Conservation (phyloP, 495 filamentous ascomycete genomes). For the Penicillium egyptiacum region DNA sequence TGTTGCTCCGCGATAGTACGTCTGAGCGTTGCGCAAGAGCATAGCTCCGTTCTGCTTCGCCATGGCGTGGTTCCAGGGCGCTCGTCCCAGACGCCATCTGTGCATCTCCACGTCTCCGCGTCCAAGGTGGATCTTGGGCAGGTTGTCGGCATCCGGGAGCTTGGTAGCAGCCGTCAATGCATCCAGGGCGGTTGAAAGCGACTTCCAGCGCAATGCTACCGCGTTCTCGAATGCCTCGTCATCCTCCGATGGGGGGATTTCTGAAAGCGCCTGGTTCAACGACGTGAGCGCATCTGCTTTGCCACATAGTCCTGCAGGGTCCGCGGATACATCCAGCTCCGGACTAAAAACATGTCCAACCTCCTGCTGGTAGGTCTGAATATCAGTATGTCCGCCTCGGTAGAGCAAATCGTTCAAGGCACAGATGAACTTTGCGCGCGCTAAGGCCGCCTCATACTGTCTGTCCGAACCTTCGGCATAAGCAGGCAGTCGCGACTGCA, state of each 20-base stretch:
- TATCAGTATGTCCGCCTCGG: slow-evolving; percentile 45
- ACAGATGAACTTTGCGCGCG: slow-evolving; percentile 52
- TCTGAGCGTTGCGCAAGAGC: slow-evolving; percentile 61
- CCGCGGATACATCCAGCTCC: slow-evolving; percentile 40
- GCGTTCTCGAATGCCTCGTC: slow-evolving; percentile 29
- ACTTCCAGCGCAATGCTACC: slow-evolving; percentile 47
- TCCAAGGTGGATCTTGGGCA: slow-evolving; percentile 59
- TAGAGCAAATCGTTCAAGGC: slow-evolving; percentile 58
- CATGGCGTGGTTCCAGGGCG: slow-evolving; percentile 45
- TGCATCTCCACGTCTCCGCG: slow-evolving; percentile 64
- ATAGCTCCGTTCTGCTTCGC: slow-evolving; percentile 49
- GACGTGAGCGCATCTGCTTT: slow-evolving; percentile 60
- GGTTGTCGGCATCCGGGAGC: slow-evolving; percentile 49
- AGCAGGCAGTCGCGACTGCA: slow-evolving; percentile 47
- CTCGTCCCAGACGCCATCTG: slow-evolving; percentile 53
- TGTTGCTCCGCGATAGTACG: slow-evolving; percentile 63
- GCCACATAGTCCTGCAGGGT: slow-evolving; percentile 53
- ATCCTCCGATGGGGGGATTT: slow-evolving; percentile 34
- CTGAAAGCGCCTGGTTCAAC: slow-evolving; percentile 47
- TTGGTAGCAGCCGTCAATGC: slow-evolving; percentile 55
- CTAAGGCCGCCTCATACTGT: slow-evolving; percentile 53
- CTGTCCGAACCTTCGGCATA: slow-evolving; percentile 48
- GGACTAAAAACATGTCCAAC: slow-evolving; percentile 45
- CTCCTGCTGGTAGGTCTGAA: slow-evolving; percentile 51
- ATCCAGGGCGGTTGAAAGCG: slow-evolving; percentile 47